These are phyloP conservation scores for Croton setiger DNA, from an alignment of 441 rosid species.

Conservation along the genomic window DNA sequence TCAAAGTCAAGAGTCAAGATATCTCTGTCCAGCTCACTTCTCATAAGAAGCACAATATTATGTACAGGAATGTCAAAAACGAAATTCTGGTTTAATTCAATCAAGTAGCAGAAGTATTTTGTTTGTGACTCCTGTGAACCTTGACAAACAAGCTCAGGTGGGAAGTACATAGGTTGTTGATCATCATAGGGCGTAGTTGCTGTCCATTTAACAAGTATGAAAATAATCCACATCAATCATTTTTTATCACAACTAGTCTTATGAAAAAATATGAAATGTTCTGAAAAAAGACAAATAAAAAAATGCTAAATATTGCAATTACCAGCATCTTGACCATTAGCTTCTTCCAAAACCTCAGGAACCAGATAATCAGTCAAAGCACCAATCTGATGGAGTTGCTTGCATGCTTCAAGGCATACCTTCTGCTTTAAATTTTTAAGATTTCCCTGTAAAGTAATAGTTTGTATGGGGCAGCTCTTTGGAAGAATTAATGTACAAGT, in stretches of 20 bases:
- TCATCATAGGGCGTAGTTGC: conserved; percentile 42
- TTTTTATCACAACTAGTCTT: background rate
- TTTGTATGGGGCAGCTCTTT: conserved; percentile 58
- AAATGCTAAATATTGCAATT: conserved; percentile 21
- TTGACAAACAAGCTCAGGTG: conserved; percentile 57
- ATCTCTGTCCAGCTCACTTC: conserved; percentile 50
- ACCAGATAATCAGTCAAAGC: conserved; percentile 83
- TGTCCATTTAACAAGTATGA: conserved; percentile 24
- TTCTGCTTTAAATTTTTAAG: conserved; percentile 48
- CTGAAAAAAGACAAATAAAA: conserved; percentile 3
- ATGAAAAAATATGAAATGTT: background rate
- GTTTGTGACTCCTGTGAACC: conserved; percentile 20
- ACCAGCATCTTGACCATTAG: conserved; percentile 39
- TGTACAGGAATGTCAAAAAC: conserved; percentile 33
- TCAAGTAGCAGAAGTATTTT: conserved; percentile 53
- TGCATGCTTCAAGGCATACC: conserved; percentile 90
- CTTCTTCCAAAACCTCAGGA: conserved; percentile 67
- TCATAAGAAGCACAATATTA: conserved; percentile 54
- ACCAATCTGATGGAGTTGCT: conserved; percentile 58
- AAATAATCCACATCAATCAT: background rate
- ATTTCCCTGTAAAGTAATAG: conserved; percentile 42
- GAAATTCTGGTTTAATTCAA: conserved; percentile 46
- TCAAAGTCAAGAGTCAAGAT: conserved; percentile 31
- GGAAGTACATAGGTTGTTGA: conserved; percentile 67
- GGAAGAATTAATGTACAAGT: conserved; percentile 64